Conservation (phyloP, 768 basidiomycete species). For the Xerocomellus amylosporus region DNA sequence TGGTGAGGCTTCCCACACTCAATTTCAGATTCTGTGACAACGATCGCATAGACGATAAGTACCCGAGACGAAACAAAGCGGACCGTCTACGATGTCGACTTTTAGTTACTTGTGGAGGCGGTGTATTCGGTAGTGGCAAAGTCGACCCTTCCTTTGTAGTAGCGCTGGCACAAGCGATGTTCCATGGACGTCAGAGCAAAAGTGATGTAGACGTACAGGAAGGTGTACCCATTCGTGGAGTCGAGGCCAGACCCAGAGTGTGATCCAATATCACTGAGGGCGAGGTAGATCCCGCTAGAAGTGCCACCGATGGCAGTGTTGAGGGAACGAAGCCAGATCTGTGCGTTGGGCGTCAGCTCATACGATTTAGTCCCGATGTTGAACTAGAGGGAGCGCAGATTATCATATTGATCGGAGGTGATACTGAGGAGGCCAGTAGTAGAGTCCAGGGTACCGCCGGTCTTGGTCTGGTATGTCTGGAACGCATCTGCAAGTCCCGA, state of each 20-base stretch:
- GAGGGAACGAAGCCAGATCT: slow-evolving; percentile 34
- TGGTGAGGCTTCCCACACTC: no score
- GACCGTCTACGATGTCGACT: no score
- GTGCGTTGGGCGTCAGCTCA: slow-evolving; percentile 23
- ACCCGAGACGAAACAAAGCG: no score
- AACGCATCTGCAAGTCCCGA: slow-evolving; percentile 24
- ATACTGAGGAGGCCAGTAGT: slow-evolving; percentile 30
- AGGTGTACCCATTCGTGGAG: slow-evolving; percentile 21
- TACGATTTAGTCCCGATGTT: slow-evolving; percentile 15
- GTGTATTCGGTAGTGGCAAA: neutral
- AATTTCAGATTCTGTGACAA: neutral
- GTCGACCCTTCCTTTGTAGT: neutral
- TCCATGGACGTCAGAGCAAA: neutral
- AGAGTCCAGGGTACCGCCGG: slow-evolving; percentile 26
- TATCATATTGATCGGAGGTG: slow-evolving; percentile 21
- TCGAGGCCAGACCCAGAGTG: slow-evolving; percentile 10
- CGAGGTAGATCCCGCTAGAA: slow-evolving; percentile 25
- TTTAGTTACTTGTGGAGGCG: neutral
- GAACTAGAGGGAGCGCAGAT: slow-evolving; percentile 26
- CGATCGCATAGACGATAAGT: no score
- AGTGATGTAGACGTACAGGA: slow-evolving; percentile 1
- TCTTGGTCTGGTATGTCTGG: slow-evolving; percentile 17
- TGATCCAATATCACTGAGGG: slow-evolving; percentile 21
- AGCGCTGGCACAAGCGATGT: neutral
- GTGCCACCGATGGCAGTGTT: slow-evolving; percentile 29